These are phyloP conservation scores for Lactifluus echinatus DNA, from an alignment of 768 basidiomycete species.

Conservation along the genomic window DNA sequence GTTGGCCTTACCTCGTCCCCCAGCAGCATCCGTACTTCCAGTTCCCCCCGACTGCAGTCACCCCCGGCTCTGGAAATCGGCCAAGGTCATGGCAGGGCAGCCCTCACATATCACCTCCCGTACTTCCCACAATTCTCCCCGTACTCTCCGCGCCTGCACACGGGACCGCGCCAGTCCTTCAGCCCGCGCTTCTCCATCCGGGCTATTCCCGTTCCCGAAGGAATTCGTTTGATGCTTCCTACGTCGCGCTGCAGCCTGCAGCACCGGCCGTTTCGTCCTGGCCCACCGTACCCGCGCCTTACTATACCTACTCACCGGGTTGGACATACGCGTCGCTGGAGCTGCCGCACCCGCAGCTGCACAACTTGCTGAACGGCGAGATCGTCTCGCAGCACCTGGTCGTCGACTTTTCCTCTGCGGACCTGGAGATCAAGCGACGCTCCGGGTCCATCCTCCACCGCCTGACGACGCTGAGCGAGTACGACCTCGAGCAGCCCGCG, in stretches of 20 bases:
- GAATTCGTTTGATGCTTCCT: slow-evolving; percentile 16
- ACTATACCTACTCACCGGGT: slow-evolving; percentile 10
- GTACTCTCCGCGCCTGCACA: background rate
- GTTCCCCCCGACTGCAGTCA: background rate
- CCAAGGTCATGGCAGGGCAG: slow-evolving; percentile 12
- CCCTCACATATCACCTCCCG: slow-evolving; percentile 9
- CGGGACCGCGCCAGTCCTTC: background rate
- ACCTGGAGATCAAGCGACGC: slow-evolving; percentile 10
- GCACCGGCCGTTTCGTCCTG: background rate
- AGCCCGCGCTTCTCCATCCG: slow-evolving; percentile 6
- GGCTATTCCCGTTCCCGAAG: slow-evolving; percentile 11
- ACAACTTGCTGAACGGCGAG: slow-evolving; percentile 19
- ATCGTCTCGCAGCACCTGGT: slow-evolving; percentile 2
- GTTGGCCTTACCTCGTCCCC: slow-evolving; percentile 15
- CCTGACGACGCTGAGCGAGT: background rate
- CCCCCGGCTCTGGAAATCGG: slow-evolving; percentile 2
- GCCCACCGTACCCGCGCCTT: slow-evolving; percentile 6
- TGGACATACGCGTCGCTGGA: background rate
- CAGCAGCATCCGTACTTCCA: slow-evolving; percentile 16
- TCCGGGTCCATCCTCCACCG: background rate
- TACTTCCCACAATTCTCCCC: slow-evolving; percentile 9
- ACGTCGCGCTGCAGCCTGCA: background rate
- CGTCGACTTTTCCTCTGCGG: slow-evolving; percentile 7
- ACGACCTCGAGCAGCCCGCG: slow-evolving; percentile 20
- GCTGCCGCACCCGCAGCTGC: slow-evolving; percentile 18